Base-by-base conservation (phyloP, 164 flowering plant genomes). In the Chloranthus sessilifolius region DNA sequence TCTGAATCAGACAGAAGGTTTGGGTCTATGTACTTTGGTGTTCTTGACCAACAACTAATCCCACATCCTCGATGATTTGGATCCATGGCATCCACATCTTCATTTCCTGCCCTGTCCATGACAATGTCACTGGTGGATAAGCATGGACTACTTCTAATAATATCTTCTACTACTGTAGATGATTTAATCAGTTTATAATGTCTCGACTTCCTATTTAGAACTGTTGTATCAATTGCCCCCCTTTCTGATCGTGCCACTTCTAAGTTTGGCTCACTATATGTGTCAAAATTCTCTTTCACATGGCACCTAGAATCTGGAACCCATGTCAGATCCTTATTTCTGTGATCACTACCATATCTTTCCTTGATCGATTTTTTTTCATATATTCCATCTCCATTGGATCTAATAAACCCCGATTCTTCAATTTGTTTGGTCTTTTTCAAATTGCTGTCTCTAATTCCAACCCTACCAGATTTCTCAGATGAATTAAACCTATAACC, bases 21-120 rank as follows among this genome's bases (percentile, higher is more conserved):
- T 19, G 77, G 58, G 11, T 70, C 77, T 37, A 77, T 66, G 43
- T 59, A 72, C 48, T 74, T 80, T 7, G 88, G 82, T 10, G 90
- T 77, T 56, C 81, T 73, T 43, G 86, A 76, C 96, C 96, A 91
- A 54, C 75, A 74, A 37, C 80, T 71, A 47, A 85, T 57, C 36
- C 84, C 85, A 58, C 86, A 80, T 45, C 89, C 86, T 50, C 33
- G 65, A 30, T 69, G 56, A 64, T 59, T 56, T 21, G 53, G 26
- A 33, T 66, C 78, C 35, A 50, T 43, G 40, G 54, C 26, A 55
- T 75, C 75, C 42, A 52, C 48, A 44, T 64, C 80, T 24, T 70
- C 81, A 52, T 69, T 66, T 2, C 65, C 77, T 37, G 77, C 70
- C 7, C 60, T 69, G 44, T 68, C 79, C 43, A 63, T 47, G 30